Base-by-base conservation (phyloP, 805 yeast genomes). In the Lipomyces japonicus region DNA sequence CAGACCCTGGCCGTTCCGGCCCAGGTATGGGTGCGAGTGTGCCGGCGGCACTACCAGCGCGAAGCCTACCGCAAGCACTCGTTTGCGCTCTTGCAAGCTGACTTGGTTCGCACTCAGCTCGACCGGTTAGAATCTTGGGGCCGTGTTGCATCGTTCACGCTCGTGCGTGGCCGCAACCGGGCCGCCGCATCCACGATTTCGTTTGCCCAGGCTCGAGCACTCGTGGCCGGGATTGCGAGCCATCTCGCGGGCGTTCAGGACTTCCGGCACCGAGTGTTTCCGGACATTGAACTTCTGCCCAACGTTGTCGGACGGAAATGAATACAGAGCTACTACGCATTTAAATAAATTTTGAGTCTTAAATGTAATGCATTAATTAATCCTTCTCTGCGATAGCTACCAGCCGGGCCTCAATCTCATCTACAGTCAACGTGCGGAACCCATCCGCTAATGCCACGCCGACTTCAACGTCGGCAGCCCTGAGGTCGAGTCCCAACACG, bases 351-450 rank as follows among this genome's bases (percentile, higher is more conserved):
- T 28, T 28, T 28, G 32, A 10, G 10, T 28, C 10, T 10, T 10
- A 10, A 28, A 28, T 28, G 14, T 28, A 10, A 28, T 28, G 14
- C 14, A 28, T 18, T 23, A 34, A 5, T 37, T 48, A 52, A 44
- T 93, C 98, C 73, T 87, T 91, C 73, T 93, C 98, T 44, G 98
- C 97, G 67, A 93, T 89, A 22, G 96, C 79, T 28, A 89, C 86
- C 65, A 93, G 76, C 65, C 97, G 78, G 72, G 88, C 96, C 68
- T 93, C 98, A 59, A 93, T 90, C 70, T 93, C 95, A 34, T 89
- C 96, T 7, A 85, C 77, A 3, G 82, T 74, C 63, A 93, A 78
- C 25, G 79, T 74, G 56, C 82, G 78, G 73, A 91, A 91, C 44
- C 47, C 51, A 37, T 42, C 46, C 39, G 43, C 51, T 43, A 83